phyloP scores from a whole-genome alignment of 2,329 filamentous ascomycete genomes.

The Hymenoscyphus repandus region DNA sequence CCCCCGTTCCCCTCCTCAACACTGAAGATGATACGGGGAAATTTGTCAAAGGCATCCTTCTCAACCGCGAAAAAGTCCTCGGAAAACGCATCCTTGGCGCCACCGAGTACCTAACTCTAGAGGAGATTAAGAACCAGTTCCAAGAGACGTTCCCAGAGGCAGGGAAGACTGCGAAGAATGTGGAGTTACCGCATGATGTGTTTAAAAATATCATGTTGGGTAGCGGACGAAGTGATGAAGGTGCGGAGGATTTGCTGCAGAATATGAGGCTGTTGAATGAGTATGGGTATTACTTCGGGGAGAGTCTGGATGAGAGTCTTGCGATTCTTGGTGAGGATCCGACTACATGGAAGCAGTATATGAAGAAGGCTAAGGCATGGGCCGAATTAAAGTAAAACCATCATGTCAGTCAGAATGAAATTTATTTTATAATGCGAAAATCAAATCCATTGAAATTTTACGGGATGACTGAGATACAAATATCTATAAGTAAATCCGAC shows the following conservation, averaged over 20 bases:
- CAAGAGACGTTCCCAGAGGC: conserved; percentile 36
- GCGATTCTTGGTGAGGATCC: conserved; percentile 35
- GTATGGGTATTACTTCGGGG: conserved; percentile 48
- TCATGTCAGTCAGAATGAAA: not conserved
- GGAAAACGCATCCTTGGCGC: conserved; percentile 41
- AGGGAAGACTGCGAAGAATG: conserved; percentile 34
- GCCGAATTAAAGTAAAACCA: conserved; percentile 33
- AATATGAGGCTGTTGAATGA: conserved; percentile 48
- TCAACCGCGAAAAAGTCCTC: conserved; percentile 34
- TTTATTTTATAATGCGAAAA: too few species aligned
- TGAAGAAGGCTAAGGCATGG: conserved; percentile 32
- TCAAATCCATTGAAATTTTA: too few species aligned
- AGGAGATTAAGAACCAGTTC: conserved; percentile 37
- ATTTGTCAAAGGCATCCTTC: conserved; percentile 30
- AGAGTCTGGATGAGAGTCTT: conserved; percentile 35
- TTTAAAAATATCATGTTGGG: conserved; percentile 36
- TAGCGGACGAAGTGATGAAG: conserved; percentile 35
- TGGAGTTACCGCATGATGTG: conserved; percentile 35
- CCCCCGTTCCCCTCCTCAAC: conserved; percentile 32
- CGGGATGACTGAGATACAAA: too few species aligned
- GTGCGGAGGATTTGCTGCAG: conserved; percentile 46
- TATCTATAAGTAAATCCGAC: too few species aligned
- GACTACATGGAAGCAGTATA: conserved; percentile 39
- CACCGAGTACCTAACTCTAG: conserved; percentile 36
- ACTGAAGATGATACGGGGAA: conserved; percentile 33